Evolutionary conservation across 768 basidiomycete genomes (phyloP).

Genomic region (Panaeolus cyanescens): DNA sequence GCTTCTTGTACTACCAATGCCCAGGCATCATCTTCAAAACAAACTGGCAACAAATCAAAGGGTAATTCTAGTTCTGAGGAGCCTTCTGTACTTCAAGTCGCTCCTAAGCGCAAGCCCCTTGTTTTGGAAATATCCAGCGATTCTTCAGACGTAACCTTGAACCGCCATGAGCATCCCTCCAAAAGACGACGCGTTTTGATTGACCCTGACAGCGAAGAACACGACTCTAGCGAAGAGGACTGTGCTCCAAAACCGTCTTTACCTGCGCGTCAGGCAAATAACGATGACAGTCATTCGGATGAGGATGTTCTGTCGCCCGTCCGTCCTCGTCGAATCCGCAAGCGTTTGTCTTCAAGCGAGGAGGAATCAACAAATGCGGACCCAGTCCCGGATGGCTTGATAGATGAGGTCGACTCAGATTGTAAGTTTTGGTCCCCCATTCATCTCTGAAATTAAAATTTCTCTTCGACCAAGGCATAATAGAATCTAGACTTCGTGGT

Average conservation of each 20-base stretch:
- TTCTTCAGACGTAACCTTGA: not conserved
- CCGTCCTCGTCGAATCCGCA: not conserved
- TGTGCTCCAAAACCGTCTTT: not conserved
- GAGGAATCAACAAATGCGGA: constrained; percentile 1
- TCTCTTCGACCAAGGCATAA: constrained; percentile 46
- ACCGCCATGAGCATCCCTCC: not conserved
- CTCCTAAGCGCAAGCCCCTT: not conserved
- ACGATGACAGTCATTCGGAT: not conserved
- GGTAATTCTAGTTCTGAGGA: not conserved
- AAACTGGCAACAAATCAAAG: not conserved
- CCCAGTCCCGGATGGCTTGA: constrained; percentile 18
- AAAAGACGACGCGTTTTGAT: not conserved
- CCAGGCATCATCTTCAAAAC: not conserved
- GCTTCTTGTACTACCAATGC: not conserved
- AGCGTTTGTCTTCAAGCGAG: constrained; percentile 11
- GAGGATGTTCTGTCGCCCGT: not conserved
- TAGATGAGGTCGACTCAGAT: constrained; percentile 56
- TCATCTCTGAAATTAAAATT: not conserved
- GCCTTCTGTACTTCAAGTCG: not conserved
- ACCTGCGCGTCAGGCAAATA: not conserved
- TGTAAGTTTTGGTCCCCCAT: constrained; percentile 37
- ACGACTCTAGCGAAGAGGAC: not conserved
- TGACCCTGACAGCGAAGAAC: not conserved
- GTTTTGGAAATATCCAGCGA: not conserved
- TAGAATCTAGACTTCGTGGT: constrained; percentile 62